These are phyloP conservation scores for Moricandia moricandioides DNA, from an alignment of 345 rosid genomes.

Conservation along the genomic window DNA sequence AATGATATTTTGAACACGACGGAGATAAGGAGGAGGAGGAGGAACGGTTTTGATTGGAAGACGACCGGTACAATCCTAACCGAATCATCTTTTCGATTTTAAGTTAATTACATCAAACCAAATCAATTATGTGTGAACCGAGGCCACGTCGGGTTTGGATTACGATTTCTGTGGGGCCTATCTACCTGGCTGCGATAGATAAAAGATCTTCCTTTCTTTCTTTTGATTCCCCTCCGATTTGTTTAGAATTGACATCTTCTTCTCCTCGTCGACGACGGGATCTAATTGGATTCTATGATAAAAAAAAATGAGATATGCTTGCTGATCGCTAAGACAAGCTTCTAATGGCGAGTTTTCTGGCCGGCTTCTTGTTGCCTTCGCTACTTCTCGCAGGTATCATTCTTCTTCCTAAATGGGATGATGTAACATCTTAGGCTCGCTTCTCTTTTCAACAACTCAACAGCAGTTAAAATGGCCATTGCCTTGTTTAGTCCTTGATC, in stretches of 20 bases:
- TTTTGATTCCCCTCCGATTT: neutral
- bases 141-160: slow-evolving; percentile 19
- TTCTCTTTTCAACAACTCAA: neutral
- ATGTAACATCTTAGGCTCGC: neutral
- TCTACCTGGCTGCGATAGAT: neutral
- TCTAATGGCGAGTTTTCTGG: slow-evolving; percentile 58
- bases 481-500: no score
- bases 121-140: slow-evolving; percentile 12
- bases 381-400: slow-evolving; percentile 59
- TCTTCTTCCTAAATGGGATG: neutral
- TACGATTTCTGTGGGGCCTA: neutral
- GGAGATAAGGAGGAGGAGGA: slow-evolving; percentile 14
- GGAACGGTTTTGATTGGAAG: neutral
- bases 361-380: slow-evolving; percentile 74
- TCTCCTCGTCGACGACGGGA: slow-evolving; percentile 1
- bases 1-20: neutral
- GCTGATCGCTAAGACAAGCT: slow-evolving; percentile 18
- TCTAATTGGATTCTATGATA: slow-evolving; percentile 20
- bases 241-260: neutral
- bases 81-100: neutral
- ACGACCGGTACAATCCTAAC: slow-evolving; percentile 6
- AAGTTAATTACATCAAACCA: neutral
- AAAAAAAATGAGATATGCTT: slow-evolving; percentile 29
- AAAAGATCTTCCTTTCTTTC: neutral
- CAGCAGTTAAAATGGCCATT: neutral